Evolutionary conservation across 1,284 basidiomycete species (phyloP).

Genomic region (Cutaneotrichosporon mucoides): DNA sequence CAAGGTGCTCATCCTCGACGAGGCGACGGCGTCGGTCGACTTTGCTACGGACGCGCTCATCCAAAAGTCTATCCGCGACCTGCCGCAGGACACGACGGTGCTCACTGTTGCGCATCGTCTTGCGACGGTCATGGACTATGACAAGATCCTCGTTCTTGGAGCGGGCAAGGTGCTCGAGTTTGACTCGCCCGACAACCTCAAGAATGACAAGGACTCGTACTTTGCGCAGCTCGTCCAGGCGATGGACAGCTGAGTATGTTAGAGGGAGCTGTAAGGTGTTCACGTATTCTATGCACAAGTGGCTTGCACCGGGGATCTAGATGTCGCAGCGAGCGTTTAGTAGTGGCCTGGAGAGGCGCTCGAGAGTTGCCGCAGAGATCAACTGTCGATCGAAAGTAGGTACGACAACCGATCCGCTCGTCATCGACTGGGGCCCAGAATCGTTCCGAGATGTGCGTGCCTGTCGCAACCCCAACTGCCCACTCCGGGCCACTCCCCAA

Average conservation of each 20-base stretch:
- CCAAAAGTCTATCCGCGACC: slow-evolving; percentile 52
- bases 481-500: too few species aligned
- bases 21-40: slow-evolving; percentile 52
- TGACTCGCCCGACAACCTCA: slow-evolving; percentile 59
- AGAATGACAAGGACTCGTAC: slow-evolving; percentile 54
- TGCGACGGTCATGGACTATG: slow-evolving; percentile 53
- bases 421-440: too few species aligned
- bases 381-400: too few species aligned
- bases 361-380: too few species aligned
- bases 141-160: slow-evolving; percentile 55
- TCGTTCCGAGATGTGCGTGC: too few species aligned
- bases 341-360: too few species aligned
- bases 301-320: too few species aligned
- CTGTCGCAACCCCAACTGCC: too few species aligned
- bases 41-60: slow-evolving; percentile 52
- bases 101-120: slow-evolving; percentile 52
- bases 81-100: slow-evolving; percentile 49
- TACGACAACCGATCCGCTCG: too few species aligned
- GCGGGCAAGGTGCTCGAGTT: slow-evolving; percentile 55
- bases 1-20: slow-evolving; percentile 57
- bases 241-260: slow-evolving; percentile 33
- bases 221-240: slow-evolving; percentile 61
- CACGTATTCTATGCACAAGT: too few species aligned
- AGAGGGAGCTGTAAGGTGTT: background rate
- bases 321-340: too few species aligned